Evolutionary conservation across 2,329 filamentous ascomycete genomes (phyloP).

Genomic region (Diaporthe citri): DNA sequence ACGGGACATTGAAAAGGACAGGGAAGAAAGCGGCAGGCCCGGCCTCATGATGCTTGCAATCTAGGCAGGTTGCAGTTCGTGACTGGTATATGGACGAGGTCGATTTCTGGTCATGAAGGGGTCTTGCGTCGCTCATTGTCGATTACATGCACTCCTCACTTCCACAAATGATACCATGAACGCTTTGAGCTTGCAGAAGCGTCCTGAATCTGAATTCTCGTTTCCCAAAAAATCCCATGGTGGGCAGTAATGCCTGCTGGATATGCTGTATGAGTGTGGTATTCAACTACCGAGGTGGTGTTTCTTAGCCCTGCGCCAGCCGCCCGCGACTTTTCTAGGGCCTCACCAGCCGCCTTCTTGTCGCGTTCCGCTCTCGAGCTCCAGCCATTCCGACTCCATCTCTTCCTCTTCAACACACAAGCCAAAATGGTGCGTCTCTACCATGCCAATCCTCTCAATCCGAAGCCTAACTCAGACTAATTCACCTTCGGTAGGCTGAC

Average conservation of each 20-base stretch:
- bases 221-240: neutral
- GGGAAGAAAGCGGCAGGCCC: slow-evolving; percentile 4
- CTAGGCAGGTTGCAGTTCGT: slow-evolving; percentile 6
- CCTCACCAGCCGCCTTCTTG: no score
- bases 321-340: slow-evolving; percentile 2
- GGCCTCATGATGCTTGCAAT: neutral
- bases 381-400: neutral
- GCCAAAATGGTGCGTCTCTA: slow-evolving; percentile 32
- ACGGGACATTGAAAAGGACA: neutral
- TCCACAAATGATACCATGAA: slow-evolving; percentile 21
- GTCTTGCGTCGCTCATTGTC: slow-evolving; percentile 7
- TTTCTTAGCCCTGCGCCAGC: neutral
- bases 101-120: neutral
- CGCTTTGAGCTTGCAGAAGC: slow-evolving; percentile 8
- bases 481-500: slow-evolving; percentile 74
- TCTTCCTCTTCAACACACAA: neutral
- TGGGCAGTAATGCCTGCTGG: neutral
- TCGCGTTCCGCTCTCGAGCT: neutral
- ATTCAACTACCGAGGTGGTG: slow-evolving; percentile 1
- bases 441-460: neutral
- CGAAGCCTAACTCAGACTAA: neutral
- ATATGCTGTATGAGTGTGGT: neutral
- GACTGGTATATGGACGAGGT: neutral
- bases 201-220: neutral
- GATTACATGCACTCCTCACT: slow-evolving; percentile 16